A percentile compares a stretch with the other conserved stretches of the same genome.
phyloP scores from a whole-genome alignment of 2,329 filamentous ascomycete genomes.

The Cadophora sp. region DNA sequence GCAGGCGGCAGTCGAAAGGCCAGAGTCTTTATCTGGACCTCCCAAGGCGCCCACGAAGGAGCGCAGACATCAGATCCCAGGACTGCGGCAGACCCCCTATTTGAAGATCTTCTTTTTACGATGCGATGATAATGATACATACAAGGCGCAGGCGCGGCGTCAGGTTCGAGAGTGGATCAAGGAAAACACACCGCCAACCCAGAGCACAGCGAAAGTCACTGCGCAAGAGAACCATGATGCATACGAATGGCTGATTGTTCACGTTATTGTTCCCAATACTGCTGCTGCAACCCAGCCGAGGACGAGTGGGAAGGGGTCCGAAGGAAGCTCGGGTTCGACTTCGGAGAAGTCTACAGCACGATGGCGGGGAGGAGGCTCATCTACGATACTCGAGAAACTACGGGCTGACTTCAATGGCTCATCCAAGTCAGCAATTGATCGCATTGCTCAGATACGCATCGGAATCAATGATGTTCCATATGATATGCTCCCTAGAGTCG shows the following conservation, averaged over 20 bases:
- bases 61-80: constrained; percentile 92
- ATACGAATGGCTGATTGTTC: constrained; percentile 92
- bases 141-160: constrained; percentile 80
- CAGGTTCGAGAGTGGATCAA: constrained; percentile 93
- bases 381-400: constrained; percentile 87
- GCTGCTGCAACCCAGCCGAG: constrained; percentile 80
- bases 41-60: constrained; percentile 52
- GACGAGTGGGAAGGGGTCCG: constrained; percentile 58
- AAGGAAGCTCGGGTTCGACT: constrained; percentile 57
- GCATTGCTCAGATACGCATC: constrained; percentile 85
- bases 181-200: constrained; percentile 67
- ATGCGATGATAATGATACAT: constrained; percentile 95
- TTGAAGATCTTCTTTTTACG: constrained; percentile 87
- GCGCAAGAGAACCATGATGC: constrained; percentile 94
- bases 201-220: constrained; percentile 60
- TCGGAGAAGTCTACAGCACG: constrained; percentile 72
- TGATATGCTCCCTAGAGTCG: constrained; percentile 66
- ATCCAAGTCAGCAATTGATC: constrained; percentile 74
- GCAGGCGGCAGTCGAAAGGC: constrained; percentile 43
- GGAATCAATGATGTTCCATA: constrained; percentile 73
- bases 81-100: constrained; percentile 90
- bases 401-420: constrained; percentile 87
- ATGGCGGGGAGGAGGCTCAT: constrained; percentile 79
- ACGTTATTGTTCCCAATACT: constrained; percentile 90
- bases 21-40: constrained; percentile 34